phyloP scores from a whole-genome alignment of 768 basidiomycete species.

The Hebeloma cylindrosporum region DNA sequence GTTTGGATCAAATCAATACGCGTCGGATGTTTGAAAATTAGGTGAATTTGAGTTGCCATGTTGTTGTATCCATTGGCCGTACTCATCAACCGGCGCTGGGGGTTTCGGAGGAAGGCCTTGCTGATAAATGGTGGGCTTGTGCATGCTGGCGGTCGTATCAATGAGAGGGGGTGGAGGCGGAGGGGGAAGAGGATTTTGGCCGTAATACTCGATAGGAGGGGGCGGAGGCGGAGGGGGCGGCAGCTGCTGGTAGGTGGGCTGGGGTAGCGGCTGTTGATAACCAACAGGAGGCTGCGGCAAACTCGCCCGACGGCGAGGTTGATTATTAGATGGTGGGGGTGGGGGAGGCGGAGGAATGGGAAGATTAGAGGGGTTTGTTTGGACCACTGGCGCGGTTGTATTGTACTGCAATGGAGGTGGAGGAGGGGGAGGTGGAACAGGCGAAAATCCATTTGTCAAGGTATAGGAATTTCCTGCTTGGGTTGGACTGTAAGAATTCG shows the following conservation, averaged over 20 bases:
- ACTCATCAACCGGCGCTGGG: slow-evolving; percentile 31
- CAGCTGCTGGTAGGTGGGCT: slow-evolving; percentile 26
- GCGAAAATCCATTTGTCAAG: slow-evolving; percentile 27
- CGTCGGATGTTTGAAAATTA: slow-evolving; percentile 17
- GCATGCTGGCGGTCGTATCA: slow-evolving; percentile 14
- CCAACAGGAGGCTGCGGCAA: slow-evolving; percentile 53
- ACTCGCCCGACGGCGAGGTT: slow-evolving; percentile 39
- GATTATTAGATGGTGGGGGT: slow-evolving; percentile 20
- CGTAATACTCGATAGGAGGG: slow-evolving; percentile 30
- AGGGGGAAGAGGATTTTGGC: slow-evolving; percentile 30
- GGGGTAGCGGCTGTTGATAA: slow-evolving; percentile 34
- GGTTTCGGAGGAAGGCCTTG: slow-evolving; percentile 40
- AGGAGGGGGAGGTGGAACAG: slow-evolving; percentile 38
- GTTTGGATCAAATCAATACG: slow-evolving; percentile 18
- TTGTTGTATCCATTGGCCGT: slow-evolving; percentile 38
- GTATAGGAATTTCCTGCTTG: slow-evolving; percentile 27
- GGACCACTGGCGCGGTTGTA: slow-evolving; percentile 16
- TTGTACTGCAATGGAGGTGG: slow-evolving; percentile 37
- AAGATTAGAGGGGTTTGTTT: slow-evolving; percentile 29
- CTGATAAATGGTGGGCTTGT: slow-evolving; percentile 30
- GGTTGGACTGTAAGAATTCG: slow-evolving; percentile 27
- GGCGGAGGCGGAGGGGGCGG: slow-evolving; percentile 30
- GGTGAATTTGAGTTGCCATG: slow-evolving; percentile 11
- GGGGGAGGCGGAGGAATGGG: slow-evolving; percentile 26
- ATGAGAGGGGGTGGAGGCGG: slow-evolving; percentile 37